Base-by-base conservation (phyloP, 345 rosid species). In the Eucalyptus albens region DNA sequence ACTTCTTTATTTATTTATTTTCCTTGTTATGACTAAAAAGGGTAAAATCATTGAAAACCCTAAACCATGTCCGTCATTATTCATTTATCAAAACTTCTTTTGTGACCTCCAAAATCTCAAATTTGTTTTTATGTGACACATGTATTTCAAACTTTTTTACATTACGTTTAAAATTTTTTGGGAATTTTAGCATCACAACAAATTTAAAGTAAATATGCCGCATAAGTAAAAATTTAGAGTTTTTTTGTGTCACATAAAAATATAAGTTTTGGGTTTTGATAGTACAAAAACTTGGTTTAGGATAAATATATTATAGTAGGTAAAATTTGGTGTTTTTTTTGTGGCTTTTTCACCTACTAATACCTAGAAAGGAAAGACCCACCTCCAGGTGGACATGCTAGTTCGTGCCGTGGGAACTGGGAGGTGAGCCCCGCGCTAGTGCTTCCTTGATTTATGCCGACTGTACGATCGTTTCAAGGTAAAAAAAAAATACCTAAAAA, bases 141-240 rank as follows among this genome's bases (percentile, higher is more conserved):
- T 50, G 0, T 0, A 50, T 50, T 50, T 50, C 51, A 50, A 50
- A 50, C 6, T 50, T 50, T 50, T 50, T 50, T 14, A 50, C 16
- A 2, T 0, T 50, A 3, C 2, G 0, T 51, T 51, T 17, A 17
- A 53, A 53, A 1, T 0, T 0, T 0, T 51, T 53, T 53, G 4
- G 4, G 4, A 53, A 7, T 17, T 51, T 51, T 51, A 51, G 4
- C 8, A 1, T 51, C 1, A 16, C 4, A 51, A 53, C 0, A 51
- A 51, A 51, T 53, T 53, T 3, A 53, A 1, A 4, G 1, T 19
- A 53, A 19, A 19, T 53, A 1, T 53, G 24, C 4, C 2, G 0
- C 2, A 21, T 53, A 1, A 0, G 4, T 53, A 8, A 53, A 53
- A 19, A 0, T 53, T 53, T 53, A 0, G 4, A 1, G 0, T 8